These are phyloP conservation scores for Raphanus raphanistrum DNA, from an alignment of 345 rosid genomes.

Conservation along the genomic window DNA sequence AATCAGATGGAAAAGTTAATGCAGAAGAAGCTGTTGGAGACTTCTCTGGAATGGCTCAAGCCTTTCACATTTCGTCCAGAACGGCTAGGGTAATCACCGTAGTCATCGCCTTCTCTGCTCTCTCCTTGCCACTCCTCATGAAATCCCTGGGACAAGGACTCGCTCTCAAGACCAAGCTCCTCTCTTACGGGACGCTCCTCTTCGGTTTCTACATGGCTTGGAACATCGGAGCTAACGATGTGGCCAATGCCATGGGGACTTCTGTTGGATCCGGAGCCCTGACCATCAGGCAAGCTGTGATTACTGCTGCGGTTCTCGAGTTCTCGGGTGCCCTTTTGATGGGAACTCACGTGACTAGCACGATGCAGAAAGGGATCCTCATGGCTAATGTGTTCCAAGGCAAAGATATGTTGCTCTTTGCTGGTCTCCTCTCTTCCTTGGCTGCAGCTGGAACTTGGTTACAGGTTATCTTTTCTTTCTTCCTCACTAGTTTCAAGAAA, in stretches of 20 bases:
- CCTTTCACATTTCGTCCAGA: constrained; percentile 70
- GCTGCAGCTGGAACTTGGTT: constrained; percentile 98
- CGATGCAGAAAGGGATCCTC: constrained; percentile 98
- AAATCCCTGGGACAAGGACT: constrained; percentile 65
- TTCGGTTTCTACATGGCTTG: constrained; percentile 98
- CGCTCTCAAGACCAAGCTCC: constrained; percentile 57
- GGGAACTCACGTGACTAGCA: constrained; percentile 96
- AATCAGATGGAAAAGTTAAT: constrained; percentile 34
- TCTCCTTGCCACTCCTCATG: constrained; percentile 71
- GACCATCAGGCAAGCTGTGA: constrained; percentile 75
- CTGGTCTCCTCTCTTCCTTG: constrained; percentile 81
- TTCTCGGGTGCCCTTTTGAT: constrained; percentile 93
- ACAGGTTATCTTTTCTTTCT: constrained; percentile 56
- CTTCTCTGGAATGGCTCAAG: constrained; percentile 76
- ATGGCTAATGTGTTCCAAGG: constrained; percentile 89
- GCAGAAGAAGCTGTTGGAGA: constrained; percentile 38
- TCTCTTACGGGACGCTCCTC: constrained; percentile 73
- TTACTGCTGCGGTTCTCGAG: constrained; percentile 86
- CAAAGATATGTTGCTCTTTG: constrained; percentile 73
- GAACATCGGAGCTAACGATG: constrained; percentile 99
- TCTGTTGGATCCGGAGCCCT: constrained; percentile 96
- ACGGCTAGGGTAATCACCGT: constrained; percentile 67
- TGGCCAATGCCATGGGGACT: constrained; percentile 99
- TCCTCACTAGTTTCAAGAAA: neutral
- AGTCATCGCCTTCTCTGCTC: constrained; percentile 69